Base-by-base conservation (phyloP, 371 early-diverging fungal species). In the Mortierella polycephala region DNA sequence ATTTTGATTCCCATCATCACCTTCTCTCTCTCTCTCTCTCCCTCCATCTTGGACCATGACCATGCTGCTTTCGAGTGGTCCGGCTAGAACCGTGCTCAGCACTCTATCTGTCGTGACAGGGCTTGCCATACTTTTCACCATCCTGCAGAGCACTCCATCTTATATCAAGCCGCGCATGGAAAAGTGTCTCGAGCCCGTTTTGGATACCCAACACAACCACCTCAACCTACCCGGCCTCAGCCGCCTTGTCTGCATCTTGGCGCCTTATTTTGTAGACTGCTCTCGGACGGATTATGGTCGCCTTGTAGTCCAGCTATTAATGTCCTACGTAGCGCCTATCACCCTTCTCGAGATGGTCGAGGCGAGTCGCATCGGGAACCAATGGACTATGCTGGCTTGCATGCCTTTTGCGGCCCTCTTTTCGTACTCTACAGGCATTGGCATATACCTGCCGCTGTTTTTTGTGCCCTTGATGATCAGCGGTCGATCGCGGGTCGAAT, bases 401-500 rank as follows among this genome's bases (percentile, higher is more conserved):
- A 61, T 42, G 16, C 62, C 69, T 23, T 57, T 61, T 45, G 53
- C 69, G 0, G 50, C 57, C 2, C 13, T 62, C n/a, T 54, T 68
- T 40, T 20, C 69, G 9, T 55, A 37, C 21, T 5, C n/a, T 8
- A 41, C 55, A 45, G 67, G 67, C 39, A 58, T 67, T 47, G 67
- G 55, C 14, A 60, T 67, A 37, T 67, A 67, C 6, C 21, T 67
- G 21, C 61, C 61, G 9, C 37, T 47, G 14, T 39, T 67, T 11
- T 60, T 60, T 60, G 67, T 67, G 7, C 61, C 67, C 0, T 55
- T 67, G 45, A 46, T 54, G 61, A 60, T 47, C 20, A 53, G 21
- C 14, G 21, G 13, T 47, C 30, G 53, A 16, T n/a, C 53, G 37
- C 16, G 45, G 16, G 21, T 65, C 20, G 60, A 60, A 21, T 39